Evolutionary conservation across 1,284 basidiomycete species (phyloP), one percentile per base, ranked within the genome.

Genomic region (Athelia sp.): DNA sequence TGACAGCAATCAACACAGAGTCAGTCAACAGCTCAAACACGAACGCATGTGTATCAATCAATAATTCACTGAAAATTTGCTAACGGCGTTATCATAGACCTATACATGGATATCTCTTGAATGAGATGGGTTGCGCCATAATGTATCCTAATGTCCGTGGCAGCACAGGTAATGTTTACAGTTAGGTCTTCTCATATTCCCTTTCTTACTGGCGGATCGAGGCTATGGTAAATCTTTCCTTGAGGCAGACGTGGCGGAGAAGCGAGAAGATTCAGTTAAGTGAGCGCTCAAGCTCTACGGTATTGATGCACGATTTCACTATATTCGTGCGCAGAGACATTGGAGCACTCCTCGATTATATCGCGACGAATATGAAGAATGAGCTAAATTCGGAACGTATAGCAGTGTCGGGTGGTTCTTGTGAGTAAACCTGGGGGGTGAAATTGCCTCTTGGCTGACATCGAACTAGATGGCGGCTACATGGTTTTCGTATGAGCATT

Each of bases 61-160:
- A 6, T 3, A 21, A 24, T 36, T 22, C 8, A 9, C 34, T n/a
- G 18, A 40, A 13, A 34, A 43, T 13, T 8, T 36, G n/a, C 15
- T 40, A 46, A 17, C 36, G 10, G 19, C 43, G 18, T 35, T 18
- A 10, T 24, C n/a, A n/a, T 38, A 69, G 69, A 13, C 54, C 61
- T 17, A 67, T 63, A 1, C 67, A 71, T 42, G 61, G 58, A 11
- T 71, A 71, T 53, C 52, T 69, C 24, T 42, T 69, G 18, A 69
- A 68, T 45, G 68, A 69, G 44, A 48, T 70, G 43, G 60, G 57
- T 23, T 60, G 68, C 24, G 69, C 68, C 1, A 49, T 70, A 29
- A 63, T 71, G 17, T 71, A 69, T 49, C 67, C 67, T 3, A 69
- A 69, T 42, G 70, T 71, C 22, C 62, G 67, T 43, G 70, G 67